Evolutionary conservation across 257 asterid species (phyloP), one percentile per base, ranked within the genome.

Genomic region (Rubia yunnanensis): DNA sequence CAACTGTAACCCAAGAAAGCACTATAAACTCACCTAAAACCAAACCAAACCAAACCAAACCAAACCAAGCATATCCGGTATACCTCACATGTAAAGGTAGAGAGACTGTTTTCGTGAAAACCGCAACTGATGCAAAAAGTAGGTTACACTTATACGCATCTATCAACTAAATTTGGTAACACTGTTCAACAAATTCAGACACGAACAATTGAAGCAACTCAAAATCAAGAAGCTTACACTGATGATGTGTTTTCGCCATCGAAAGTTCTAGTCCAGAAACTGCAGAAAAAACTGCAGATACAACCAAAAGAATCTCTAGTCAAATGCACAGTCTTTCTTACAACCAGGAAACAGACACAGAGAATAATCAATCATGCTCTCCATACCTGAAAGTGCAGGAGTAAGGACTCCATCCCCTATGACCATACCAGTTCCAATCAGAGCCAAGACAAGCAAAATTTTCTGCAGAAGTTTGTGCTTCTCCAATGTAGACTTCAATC

Each of bases 321-420:
- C 63, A 57, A 22, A 26, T 36, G 27, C 35, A 32, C 34, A 55
- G 0, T 8, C 50, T 35, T 26, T 32, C 32, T 49, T 48, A 28
- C 34, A 4, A 63, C 36, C 10, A 18, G 62, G 53, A 41, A 15
- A 57, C 70, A 50, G 10, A n/a, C 35, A 39, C 4, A 20, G 7
- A 30, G 32, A 23, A 54, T 26, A 54, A 23, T 35, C n/a, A 53
- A 38, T 3, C 15, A 23, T 5, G 27, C 8, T 46, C 24, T 46
- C 50, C 49, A 49, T 36, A 89, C 98, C 98, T 20, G 98, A 92
- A 80, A 92, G 88, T 7, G 98, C 98, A 2, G 98, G 98, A 0
- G 96, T 92, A 60, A 92, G 91, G 71, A 92, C 96, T 30, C 98
- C 98, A 69, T 92, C 98, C 10, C 98, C 98, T 62, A 92, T 92